Conservation (phyloP, 2,329 filamentous ascomycete genomes). For the Epichloe festucae region DNA sequence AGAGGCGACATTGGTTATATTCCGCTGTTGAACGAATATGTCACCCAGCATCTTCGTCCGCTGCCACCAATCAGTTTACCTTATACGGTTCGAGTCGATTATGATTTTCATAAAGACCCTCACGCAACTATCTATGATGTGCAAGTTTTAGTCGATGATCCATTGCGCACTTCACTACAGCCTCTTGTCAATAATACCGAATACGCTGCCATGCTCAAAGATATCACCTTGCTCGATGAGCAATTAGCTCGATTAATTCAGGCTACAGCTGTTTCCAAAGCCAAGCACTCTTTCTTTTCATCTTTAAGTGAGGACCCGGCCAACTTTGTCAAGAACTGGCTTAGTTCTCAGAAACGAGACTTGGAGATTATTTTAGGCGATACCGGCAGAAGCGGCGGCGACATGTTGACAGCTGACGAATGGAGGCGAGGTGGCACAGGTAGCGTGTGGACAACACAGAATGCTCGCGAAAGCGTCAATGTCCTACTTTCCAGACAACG, state of each 20-base stretch:
- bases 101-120: constrained; percentile 63
- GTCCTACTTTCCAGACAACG: constrained; percentile 43
- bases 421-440: constrained; percentile 50
- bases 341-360: constrained; percentile 82
- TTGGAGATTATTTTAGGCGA: constrained; percentile 81
- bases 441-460: constrained; percentile 44
- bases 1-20: constrained; percentile 70
- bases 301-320: constrained; percentile 70
- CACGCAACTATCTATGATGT: constrained; percentile 82
- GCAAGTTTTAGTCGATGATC: constrained; percentile 71
- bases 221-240: constrained; percentile 68
- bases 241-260: constrained; percentile 74
- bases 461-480: constrained; percentile 50
- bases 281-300: constrained; percentile 79
- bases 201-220: constrained; percentile 59
- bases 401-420: constrained; percentile 46
- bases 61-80: constrained; percentile 71
- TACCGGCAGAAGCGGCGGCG: constrained; percentile 49
- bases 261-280: constrained; percentile 71
- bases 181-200: constrained; percentile 55
- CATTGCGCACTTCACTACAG: constrained; percentile 54
- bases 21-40: constrained; percentile 69
- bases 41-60: constrained; percentile 64
- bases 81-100: constrained; percentile 90
- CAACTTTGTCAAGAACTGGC: constrained; percentile 74